Conservation (phyloP, 768 basidiomycete species). For the Thelephora aurantiotincta region DNA sequence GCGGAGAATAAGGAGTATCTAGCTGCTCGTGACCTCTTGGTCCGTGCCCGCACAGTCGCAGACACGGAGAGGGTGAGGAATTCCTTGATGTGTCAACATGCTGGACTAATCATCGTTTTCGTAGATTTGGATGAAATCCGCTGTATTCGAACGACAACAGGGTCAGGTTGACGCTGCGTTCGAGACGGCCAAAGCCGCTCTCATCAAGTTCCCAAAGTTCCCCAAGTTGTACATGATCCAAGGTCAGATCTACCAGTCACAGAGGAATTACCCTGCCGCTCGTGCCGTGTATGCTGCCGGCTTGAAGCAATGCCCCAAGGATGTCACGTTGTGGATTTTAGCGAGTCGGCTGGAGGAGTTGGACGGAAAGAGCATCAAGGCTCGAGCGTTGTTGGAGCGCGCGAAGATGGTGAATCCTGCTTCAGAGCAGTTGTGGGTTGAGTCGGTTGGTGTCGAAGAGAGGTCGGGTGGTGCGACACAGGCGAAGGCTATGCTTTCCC, state of each 20-base stretch:
- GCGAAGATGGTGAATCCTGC: constrained; percentile 77
- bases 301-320: constrained; percentile 76
- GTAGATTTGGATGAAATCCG: constrained; percentile 99
- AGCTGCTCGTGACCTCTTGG: constrained; percentile 75
- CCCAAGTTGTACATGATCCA: constrained; percentile 96
- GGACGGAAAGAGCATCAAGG: constrained; percentile 87
- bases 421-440: constrained; percentile 81
- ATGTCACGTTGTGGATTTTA: constrained; percentile 78
- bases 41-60: constrained; percentile 80
- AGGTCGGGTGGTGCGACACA: constrained; percentile 69
- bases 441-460: constrained; percentile 85
- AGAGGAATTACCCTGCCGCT: constrained; percentile 46
- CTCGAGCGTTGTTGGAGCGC: constrained; percentile 82
- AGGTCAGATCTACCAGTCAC: constrained; percentile 73
- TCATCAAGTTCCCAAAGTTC: constrained; percentile 77
- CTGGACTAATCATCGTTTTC: not conserved
- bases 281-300: constrained; percentile 76
- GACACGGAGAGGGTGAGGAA: constrained; percentile 75
- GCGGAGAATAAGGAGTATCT: constrained; percentile 87
- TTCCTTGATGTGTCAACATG: not conserved
- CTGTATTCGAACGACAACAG: constrained; percentile 88
- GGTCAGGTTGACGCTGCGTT: constrained; percentile 62
- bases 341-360: constrained; percentile 80
- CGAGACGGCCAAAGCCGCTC: constrained; percentile 56
- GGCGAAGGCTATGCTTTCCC: constrained; percentile 76